Base-by-base conservation (phyloP, 306 rosid genomes). In the Fragaria vesca region DNA sequence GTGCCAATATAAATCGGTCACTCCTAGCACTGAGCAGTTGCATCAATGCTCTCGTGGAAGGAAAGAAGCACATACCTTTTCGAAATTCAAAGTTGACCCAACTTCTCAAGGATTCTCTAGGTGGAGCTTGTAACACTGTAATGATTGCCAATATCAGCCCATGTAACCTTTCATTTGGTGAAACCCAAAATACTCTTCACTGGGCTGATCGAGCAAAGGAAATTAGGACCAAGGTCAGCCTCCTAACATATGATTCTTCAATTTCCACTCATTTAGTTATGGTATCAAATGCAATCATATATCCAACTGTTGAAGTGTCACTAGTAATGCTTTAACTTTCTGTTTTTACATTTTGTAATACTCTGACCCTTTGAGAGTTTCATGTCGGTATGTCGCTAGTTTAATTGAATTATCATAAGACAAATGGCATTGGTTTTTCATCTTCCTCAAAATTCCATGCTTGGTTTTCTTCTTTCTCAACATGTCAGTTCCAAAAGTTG, bases 151-250 rank as follows among this genome's bases (percentile, higher is more conserved):
- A 95, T 84, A 87, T 95, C 74, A 93, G 99, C 81, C 99, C 99
- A 13, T 91, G 97, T 83, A 84, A 88, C 85, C 89, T 91, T 78
- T 83, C 91, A 54, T 95, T 95, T 83, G 94, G 97, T 67, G 99
- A 93, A 88, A 95, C 97, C 50, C 97, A 95, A 79, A 95, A 93
- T 81, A 92, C 97, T 4, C 96, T 95, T 79, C 97, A 93, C 55
- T 95, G 99, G 97, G 97, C 99, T 43, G 97, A 95, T 76, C 92
- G 97, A 75, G 97, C 99, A 77, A 95, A 95, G 89, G 97, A 95
- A 86, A 95, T 95, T 77, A 85, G 97, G 65, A 65, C 86, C 24
- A 95, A 95, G 99, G 97, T 95, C 66, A 66, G 69, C 80, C 81
- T 80, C 66, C 32, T 30, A 47, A 72, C 77, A 40, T 83, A 55